These are phyloP conservation scores for Nicotiana benthamiana DNA, from an alignment of 257 asterid genomes.

Conservation along the genomic window DNA sequence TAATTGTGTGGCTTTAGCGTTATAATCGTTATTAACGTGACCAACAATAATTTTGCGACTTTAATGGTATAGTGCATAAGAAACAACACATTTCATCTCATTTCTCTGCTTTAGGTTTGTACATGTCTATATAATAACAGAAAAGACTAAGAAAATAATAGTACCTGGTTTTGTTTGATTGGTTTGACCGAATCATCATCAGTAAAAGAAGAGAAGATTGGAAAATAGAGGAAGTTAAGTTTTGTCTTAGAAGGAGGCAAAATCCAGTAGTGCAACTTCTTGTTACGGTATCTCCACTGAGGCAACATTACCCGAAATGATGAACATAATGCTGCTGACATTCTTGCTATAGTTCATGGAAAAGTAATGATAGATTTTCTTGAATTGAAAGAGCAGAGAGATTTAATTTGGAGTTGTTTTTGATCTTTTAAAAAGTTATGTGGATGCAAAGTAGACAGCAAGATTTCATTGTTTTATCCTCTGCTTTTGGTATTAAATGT, in stretches of 20 bases:
- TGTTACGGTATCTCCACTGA: slow-evolving; percentile 35
- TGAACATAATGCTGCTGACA: slow-evolving; percentile 30
- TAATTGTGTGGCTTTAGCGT: too few species aligned
- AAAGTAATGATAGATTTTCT: background rate
- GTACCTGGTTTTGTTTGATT: slow-evolving; percentile 41
- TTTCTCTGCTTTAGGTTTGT: background rate
- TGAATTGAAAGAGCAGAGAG: background rate
- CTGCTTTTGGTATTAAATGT: background rate
- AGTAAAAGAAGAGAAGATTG: slow-evolving; percentile 40
- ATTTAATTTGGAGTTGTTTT: background rate
- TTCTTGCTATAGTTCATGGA: background rate
- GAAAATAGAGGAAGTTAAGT: slow-evolving; percentile 28
- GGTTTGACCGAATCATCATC: slow-evolving; percentile 37
- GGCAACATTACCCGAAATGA: slow-evolving; percentile 36
- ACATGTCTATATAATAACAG: background rate
- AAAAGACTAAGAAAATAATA: background rate
- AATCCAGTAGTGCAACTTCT: slow-evolving; percentile 32
- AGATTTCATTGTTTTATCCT: background rate
- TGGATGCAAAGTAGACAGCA: slow-evolving; percentile 11
- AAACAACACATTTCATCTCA: background rate
- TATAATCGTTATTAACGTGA: background rate
- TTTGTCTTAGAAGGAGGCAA: slow-evolving; percentile 37
- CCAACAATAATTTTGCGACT: background rate
- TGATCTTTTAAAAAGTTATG: background rate
- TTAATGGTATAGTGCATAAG: background rate